Evolutionary conservation across 2,329 filamentous ascomycete genomes (phyloP).

Genomic region (Penicillium thymicola): DNA sequence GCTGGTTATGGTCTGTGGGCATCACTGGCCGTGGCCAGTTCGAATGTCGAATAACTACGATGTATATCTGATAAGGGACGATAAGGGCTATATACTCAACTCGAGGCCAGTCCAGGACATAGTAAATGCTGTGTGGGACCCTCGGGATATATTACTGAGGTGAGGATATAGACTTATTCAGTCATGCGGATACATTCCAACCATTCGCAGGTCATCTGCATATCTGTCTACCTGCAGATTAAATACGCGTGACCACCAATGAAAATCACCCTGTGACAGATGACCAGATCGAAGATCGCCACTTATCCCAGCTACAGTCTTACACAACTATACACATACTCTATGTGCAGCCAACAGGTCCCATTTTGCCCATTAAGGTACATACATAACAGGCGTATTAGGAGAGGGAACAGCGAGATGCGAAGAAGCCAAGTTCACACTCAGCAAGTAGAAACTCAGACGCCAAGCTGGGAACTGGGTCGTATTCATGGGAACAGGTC

Average conservation of each 20-base stretch:
- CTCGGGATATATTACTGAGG: not conserved
- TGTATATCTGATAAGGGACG: not conserved
- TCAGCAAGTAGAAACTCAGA: slow-evolving; percentile 5
- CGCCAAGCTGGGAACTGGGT: slow-evolving; percentile 3
- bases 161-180: not conserved
- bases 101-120: not conserved
- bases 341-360: slow-evolving; percentile 20
- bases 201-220: not conserved
- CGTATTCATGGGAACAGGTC: not conserved
- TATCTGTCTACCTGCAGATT: not conserved
- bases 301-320: not conserved
- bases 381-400: slow-evolving; percentile 29
- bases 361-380: slow-evolving; percentile 32
- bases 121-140: too few species aligned
- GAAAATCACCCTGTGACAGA: not conserved
- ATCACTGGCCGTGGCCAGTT: too few species aligned
- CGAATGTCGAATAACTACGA: not conserved
- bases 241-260: not conserved
- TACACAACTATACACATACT: not conserved
- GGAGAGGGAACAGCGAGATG: slow-evolving; percentile 3
- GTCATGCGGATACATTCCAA: not conserved
- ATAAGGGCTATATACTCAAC: not conserved
- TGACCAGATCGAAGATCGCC: not conserved
- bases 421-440: slow-evolving; percentile 8
- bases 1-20: not conserved